Percentiles rank a stretch among this genome's conserved stretches.
Conservation (phyloP, 371 early-diverging fungal genomes). For the Mortierella sp. region DNA sequence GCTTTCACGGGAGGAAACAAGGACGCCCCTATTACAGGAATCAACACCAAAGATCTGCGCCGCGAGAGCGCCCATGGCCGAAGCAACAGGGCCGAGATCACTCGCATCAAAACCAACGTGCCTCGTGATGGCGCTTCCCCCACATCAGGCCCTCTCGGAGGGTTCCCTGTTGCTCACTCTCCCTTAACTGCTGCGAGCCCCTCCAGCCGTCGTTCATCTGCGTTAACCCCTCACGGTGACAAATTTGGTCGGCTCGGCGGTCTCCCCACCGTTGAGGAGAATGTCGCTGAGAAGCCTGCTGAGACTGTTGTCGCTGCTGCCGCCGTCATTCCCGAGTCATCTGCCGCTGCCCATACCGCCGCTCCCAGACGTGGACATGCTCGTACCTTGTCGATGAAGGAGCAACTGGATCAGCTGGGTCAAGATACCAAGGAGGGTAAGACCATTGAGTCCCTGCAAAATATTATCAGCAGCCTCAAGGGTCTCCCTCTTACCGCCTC, state of each 20-base stretch:
- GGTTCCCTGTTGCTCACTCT: conserved; percentile 14
- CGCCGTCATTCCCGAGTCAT: background rate
- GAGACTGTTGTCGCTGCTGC: background rate
- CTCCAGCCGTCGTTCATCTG: conserved; percentile 45
- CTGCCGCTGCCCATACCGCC: background rate
- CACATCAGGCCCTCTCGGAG: conserved; percentile 22
- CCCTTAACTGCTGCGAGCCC: conserved; percentile 35
- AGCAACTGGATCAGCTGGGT: conserved; percentile 26
- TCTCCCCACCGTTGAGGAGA: conserved; percentile 50
- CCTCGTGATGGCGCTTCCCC: conserved; percentile 15
- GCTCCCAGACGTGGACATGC: conserved; percentile 30
- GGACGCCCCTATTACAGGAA: background rate
- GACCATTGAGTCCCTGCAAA: conserved; percentile 64
- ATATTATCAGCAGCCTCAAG: conserved; percentile 70
- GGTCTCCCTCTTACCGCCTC: conserved; percentile 60
- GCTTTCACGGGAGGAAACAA: conserved; percentile 1
- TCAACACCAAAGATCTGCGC: background rate
- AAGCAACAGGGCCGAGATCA: background rate
- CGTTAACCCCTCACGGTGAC: conserved; percentile 27
- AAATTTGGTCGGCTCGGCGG: conserved; percentile 42
- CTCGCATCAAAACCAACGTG: conserved; percentile 22
- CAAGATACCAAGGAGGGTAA: conserved; percentile 34
- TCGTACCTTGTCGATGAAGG: conserved; percentile 51
- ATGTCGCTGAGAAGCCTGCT: conserved; percentile 19
- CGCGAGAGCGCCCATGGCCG: conserved; percentile 7